A percentile compares a stretch with the other conserved stretches of the same genome.
Conservation (phyloP, 2,329 filamentous ascomycete species). For the Rhinocladiella similis region DNA sequence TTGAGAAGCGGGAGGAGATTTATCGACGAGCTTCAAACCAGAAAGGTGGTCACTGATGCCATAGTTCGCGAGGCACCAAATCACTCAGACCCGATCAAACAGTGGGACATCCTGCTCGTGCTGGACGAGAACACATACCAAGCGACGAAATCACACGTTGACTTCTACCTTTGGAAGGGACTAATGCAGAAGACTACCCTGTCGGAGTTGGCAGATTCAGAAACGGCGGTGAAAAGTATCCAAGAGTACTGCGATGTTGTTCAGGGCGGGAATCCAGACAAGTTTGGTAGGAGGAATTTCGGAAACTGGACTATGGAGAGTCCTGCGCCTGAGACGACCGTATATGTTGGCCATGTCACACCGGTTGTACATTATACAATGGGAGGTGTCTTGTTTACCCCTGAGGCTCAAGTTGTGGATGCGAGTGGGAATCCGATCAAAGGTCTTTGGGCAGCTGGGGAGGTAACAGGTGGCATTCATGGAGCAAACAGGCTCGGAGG, state of each 20-base stretch:
- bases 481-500: slow-evolving; percentile 64
- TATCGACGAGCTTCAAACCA: slow-evolving; percentile 62
- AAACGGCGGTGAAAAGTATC: slow-evolving; percentile 44
- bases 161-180: slow-evolving; percentile 65
- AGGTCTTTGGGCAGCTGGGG: slow-evolving; percentile 64
- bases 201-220: slow-evolving; percentile 44
- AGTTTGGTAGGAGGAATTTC: slow-evolving; percentile 52
- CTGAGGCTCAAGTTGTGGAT: slow-evolving; percentile 53
- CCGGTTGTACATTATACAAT: slow-evolving; percentile 68
- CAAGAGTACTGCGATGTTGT: slow-evolving; percentile 52
- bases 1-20: slow-evolving; percentile 54
- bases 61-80: slow-evolving; percentile 41
- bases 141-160: slow-evolving; percentile 56
- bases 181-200: slow-evolving; percentile 59
- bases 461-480: slow-evolving; percentile 65
- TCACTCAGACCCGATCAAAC: slow-evolving; percentile 38
- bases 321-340: slow-evolving; percentile 50
- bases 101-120: slow-evolving; percentile 61
- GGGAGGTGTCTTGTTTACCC: slow-evolving; percentile 62
- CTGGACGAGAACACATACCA: slow-evolving; percentile 60
- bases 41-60: slow-evolving; percentile 56
- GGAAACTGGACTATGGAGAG: slow-evolving; percentile 57
- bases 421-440: slow-evolving; percentile 46
- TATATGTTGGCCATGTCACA: slow-evolving; percentile 62
- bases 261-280: slow-evolving; percentile 41